Evolutionary conservation across 1,284 basidiomycete genomes (phyloP).

Genomic region (Mycosarcoma maydis): DNA sequence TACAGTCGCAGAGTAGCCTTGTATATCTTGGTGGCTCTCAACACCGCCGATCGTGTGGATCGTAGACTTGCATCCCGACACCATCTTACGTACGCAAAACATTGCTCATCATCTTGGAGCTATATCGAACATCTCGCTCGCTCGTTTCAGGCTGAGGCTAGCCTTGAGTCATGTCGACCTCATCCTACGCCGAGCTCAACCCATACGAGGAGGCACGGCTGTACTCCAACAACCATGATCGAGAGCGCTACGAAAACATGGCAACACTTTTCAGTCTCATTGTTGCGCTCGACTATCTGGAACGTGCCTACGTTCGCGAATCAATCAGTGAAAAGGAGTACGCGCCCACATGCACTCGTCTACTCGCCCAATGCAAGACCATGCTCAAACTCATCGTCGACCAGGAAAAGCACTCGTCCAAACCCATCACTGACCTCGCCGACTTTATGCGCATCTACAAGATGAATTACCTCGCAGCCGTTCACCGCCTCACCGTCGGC

Average conservation of each 20-base stretch:
- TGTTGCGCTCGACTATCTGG: conserved; percentile 90
- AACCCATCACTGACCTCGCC: conserved; percentile 49
- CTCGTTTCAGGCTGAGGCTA: too few species aligned
- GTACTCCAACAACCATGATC: conserved; percentile 85
- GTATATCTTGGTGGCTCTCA: too few species aligned
- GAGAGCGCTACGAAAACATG: conserved; percentile 87
- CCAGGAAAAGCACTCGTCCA: conserved; percentile 71
- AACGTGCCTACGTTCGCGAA: conserved; percentile 90
- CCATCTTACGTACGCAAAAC: too few species aligned
- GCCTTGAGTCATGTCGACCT: conserved; percentile 24
- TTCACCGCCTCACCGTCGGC: conserved; percentile 88
- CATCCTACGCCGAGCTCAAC: conserved; percentile 44
- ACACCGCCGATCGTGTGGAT: too few species aligned
- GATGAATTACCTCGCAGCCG: conserved; percentile 94
- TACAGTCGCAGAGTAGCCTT: too few species aligned
- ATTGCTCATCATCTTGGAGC: too few species aligned
- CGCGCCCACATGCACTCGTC: conserved; percentile 89
- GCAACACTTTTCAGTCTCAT: conserved; percentile 92
- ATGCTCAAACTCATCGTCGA: conserved; percentile 91
- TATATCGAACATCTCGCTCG: too few species aligned
- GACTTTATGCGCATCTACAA: conserved; percentile 89
- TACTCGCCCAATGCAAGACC: conserved; percentile 95
- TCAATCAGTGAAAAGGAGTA: conserved; percentile 91
- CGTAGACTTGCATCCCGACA: too few species aligned
- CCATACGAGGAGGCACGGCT: conserved; percentile 81